These are phyloP conservation scores for Ophiostoma triangulosporum DNA, from an alignment of 2,329 filamentous ascomycete species.

Conservation along the genomic window DNA sequence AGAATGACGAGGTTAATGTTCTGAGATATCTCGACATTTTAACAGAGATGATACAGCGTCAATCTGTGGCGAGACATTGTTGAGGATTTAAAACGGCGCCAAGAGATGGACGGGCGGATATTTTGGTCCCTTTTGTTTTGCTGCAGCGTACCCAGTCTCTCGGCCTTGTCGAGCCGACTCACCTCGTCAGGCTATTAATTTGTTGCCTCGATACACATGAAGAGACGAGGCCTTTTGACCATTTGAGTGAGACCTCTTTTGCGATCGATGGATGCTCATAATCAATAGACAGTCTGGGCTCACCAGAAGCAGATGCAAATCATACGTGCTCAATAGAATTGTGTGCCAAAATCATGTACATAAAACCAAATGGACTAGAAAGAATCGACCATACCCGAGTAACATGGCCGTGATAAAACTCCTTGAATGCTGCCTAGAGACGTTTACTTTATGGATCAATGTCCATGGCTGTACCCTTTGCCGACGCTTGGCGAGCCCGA, in stretches of 20 bases:
- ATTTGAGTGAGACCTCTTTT: background rate
- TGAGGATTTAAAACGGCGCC: background rate
- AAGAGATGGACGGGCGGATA: background rate
- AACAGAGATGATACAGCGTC: slow-evolving; percentile 2
- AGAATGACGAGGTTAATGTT: background rate
- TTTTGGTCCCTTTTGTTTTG: background rate
- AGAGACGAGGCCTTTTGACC: background rate
- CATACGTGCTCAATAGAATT: background rate
- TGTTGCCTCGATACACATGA: background rate
- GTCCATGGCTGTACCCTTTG: slow-evolving; percentile 6
- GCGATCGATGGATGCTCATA: background rate
- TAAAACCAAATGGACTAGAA: background rate
- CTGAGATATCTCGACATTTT: slow-evolving; percentile 9
- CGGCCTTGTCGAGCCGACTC: too few relatives aligned
- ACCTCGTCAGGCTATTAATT: slow-evolving; percentile 3
- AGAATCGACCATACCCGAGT: background rate
- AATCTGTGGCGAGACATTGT: background rate
- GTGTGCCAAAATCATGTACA: background rate
- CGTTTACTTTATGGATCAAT: slow-evolving; percentile 2
- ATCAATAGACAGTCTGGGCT: background rate
- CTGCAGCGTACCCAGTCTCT: background rate
- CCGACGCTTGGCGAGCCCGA: slow-evolving; percentile 5
- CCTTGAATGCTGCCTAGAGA: background rate
- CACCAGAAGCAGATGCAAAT: background rate
- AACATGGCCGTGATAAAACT: background rate